Evolutionary conservation across 73 alveolate genomes (phyloP).

Genomic region (Stentor coeruleus): DNA sequence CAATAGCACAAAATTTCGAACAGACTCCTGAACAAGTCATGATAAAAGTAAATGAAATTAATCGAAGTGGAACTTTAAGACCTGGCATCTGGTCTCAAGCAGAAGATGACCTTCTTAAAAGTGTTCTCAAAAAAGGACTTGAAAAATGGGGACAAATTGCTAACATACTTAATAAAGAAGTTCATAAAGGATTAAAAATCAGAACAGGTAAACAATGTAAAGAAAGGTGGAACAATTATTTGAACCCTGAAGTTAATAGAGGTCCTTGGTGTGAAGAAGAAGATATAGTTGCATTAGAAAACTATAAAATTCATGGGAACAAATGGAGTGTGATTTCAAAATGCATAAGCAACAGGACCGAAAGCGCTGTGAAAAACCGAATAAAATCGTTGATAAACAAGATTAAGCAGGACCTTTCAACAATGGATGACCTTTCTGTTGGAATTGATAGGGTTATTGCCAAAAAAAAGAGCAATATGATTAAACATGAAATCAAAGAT

Average conservation of each 20-base stretch:
- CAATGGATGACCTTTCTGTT: neutral
- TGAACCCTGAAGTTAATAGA: slow-evolving; percentile 71
- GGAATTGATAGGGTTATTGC: neutral
- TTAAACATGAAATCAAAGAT: neutral
- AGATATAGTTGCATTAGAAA: slow-evolving; percentile 63
- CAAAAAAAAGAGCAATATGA: too few species aligned
- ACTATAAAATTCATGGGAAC: slow-evolving; percentile 67
- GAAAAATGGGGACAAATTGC: slow-evolving; percentile 52
- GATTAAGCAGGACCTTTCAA: neutral
- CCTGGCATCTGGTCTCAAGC: slow-evolving; percentile 22
- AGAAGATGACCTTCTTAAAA: slow-evolving; percentile 6
- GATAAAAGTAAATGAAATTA: slow-evolving; percentile 9
- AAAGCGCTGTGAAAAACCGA: slow-evolving; percentile 75
- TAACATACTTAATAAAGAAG: slow-evolving; percentile 27
- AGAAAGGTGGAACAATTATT: slow-evolving; percentile 82
- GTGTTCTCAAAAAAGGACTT: neutral
- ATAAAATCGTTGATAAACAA: slow-evolving; percentile 28
- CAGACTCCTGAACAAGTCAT: slow-evolving; percentile 14
- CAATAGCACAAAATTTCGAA: neutral
- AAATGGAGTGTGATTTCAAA: slow-evolving; percentile 78
- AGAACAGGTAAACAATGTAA: slow-evolving; percentile 82
- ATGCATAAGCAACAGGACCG: slow-evolving; percentile 72
- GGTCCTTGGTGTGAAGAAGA: slow-evolving; percentile 72
- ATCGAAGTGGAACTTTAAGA: neutral
- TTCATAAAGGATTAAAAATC: slow-evolving; percentile 28